Conservation (phyloP, 1,284 basidiomycete species). For the Agroathelia rolfsii region DNA sequence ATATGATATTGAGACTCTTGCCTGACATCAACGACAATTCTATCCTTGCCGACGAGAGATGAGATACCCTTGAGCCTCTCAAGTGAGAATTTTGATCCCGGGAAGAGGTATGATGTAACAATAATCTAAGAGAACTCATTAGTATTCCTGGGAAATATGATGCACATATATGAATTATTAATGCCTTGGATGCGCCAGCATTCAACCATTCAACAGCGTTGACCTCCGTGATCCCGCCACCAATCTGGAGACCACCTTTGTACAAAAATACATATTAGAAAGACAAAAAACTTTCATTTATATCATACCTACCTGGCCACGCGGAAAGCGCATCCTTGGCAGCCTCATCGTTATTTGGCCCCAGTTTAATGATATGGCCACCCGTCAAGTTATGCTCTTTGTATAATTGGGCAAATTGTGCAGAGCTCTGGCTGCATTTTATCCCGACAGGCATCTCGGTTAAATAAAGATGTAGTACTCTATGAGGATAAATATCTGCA, state of each 20-base stretch:
- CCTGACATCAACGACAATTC: slow-evolving; percentile 93
- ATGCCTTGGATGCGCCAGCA: slow-evolving; percentile 86
- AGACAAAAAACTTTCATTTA: slow-evolving; percentile 8
- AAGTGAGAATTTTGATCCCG: slow-evolving; percentile 67
- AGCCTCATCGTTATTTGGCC: slow-evolving; percentile 80
- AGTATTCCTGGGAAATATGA: slow-evolving; percentile 4
- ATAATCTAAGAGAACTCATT: slow-evolving; percentile 58
- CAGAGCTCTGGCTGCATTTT: slow-evolving; percentile 61
- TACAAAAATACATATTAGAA: background rate
- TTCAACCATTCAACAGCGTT: slow-evolving; percentile 86
- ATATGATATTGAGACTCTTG: slow-evolving; percentile 2
- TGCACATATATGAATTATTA: slow-evolving; percentile 1
- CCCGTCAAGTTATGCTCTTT: slow-evolving; percentile 60
- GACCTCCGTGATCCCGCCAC: slow-evolving; percentile 80
- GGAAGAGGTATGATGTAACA: slow-evolving; percentile 94
- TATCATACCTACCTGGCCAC: slow-evolving; percentile 60
- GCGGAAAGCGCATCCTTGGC: slow-evolving; percentile 73
- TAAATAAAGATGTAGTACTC: background rate
- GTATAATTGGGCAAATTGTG: slow-evolving; percentile 80
- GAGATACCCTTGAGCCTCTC: slow-evolving; percentile 63
- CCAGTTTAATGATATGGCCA: slow-evolving; percentile 96
- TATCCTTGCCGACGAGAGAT: slow-evolving; percentile 71
- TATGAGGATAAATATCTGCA: slow-evolving; percentile 25
- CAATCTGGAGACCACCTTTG: slow-evolving; percentile 75
- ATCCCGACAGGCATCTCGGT: slow-evolving; percentile 3